Evolutionary conservation across 1,139 yeast species (phyloP), one percentile per base, ranked within the genome.

Genomic region (Debaryomyces fabryi): DNA sequence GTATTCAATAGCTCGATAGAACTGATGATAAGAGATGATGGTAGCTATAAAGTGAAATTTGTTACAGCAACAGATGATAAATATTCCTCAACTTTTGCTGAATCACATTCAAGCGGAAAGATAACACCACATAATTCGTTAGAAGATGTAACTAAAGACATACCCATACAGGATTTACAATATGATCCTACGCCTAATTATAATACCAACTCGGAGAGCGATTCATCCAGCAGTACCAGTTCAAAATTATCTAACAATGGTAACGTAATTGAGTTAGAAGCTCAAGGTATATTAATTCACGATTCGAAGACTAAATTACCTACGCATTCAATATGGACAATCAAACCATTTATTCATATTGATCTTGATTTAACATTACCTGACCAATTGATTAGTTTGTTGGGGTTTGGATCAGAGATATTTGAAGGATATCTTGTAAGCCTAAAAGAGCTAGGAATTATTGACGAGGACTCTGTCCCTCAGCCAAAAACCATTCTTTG

Each of bases 281-380:
- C 97, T 0, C 97, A 92, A 60, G 99, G 99, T 6, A 86, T 93
- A n/a, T 67, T 93, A 33, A 86, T 93, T n/a, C 88, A 84, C 56
- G 88, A 87, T 58, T 67, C 78, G 3, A 70, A 72, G 44, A 73
- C 83, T 0, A 74, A 75, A 12, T 65, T 77, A n/a, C 91, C 96
- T 0, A 77, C 87, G 0, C 96, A 91, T 64, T 85, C 97, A 1
- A 88, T 93, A 88, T 93, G 99, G 98, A 85, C 95, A 3, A 75
- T 93, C 10, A 85, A 88, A 57, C 96, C 96, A 1, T 87, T 83
- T 64, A 72, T 78, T 9, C 85, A 86, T 6, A 72, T 85, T 12
- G 82, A 83, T 36, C 68, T 86, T 34, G 82, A 83, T 45, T 71
- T 87, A 41, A 83, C 86, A 44, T 68, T 91, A 27, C 96, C 97